Base-by-base conservation (phyloP, 108 stramenopile species). In the Skeletonema tropicum region DNA sequence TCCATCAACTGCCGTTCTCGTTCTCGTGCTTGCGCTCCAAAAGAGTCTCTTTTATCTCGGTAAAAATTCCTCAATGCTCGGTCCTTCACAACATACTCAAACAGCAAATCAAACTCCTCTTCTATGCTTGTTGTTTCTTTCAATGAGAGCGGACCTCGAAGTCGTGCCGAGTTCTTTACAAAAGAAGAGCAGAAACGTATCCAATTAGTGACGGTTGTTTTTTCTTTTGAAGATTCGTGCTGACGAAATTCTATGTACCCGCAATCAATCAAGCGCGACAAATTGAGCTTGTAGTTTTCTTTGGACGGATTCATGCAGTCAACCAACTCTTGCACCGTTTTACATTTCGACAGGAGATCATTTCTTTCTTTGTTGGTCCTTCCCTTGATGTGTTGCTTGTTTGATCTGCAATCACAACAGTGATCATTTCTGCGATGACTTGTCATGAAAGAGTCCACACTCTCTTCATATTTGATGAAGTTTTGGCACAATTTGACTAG, bases 181-280 rank as follows among this genome's bases (percentile, higher is more conserved):
- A 84, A 82, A 64, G 84, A 48, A 12, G 26, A 45, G 62, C 82
- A 73, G 58, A 91, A 89, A 11, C 88, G 66, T 25, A 91, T 77
- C 88, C 88, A 91, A 26, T 81, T 72, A 35, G 64, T 70, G 23
- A 89, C 52, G 17, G 86, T 82, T 13, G 42, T 65, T 46, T 84
- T 87, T 35, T 86, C 70, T 12, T 42, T 71, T 57, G 86, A 84
- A 6, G 85, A 77, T 10, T 84, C 73, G 60, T 91, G 90, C 23
- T 91, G 90, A 45, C 90, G 71, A 68, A 91, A 91, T 68, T 91
- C 90, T 2, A 91, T 70, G 35, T 85, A 85, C 11, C 9, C 67
- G 60, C 7, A 45, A 58, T 55, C 45, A 3, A 14, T 15, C 74
- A 36, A 39, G n/a, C 29, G 10, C 9, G 26, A 64, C 15, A 91